Evolutionary conservation across 352 stramenopile species (phyloP), one percentile per base, ranked within the genome.

Genomic region (Pythium aquatile): DNA sequence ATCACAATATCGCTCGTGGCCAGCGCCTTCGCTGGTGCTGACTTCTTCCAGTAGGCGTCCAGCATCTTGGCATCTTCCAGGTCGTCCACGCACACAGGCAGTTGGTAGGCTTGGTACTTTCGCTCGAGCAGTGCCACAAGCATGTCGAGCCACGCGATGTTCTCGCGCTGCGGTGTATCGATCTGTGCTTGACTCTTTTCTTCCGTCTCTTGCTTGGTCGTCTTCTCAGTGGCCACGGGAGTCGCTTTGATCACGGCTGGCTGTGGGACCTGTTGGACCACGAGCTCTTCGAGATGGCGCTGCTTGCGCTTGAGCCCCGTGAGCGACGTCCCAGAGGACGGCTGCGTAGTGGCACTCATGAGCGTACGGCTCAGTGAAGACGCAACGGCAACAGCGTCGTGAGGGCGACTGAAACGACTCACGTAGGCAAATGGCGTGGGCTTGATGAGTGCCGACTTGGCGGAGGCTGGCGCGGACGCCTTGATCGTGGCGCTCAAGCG

Each of bases 81-180:
- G n/a, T 73, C 72, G 5, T 70, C 65, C 4, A 88, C 29, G 40
- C 63, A 70, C 26, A 89, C 68, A 11, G 80, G 77, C 17, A 75
- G 48, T 49, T 70, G 61, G 28, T 73, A 54, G 11, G 58, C 61
- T 2, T 63, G 55, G 69, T 92, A 92, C 65, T 80, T 82, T 62
- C 74, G 84, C 67, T 90, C 80, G 24, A 93, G 62, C 11, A 94
- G 65, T 3, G 79, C 78, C 14, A 91, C 66, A 54, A 91, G 79
- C 85, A 94, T 94, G 61, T 94, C 85, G 64, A 91, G 85, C 85
- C 85, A 94, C 49, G 85, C 85, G 29, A 88, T 61, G 65, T 93
- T 94, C 57, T 90, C 81, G 24, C 75, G 65, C 29, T 33, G 53
- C 35, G 44, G 58, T 30, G 13, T 3, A 8, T 53, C 64, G 13